Base-by-base conservation (phyloP, 2,329 filamentous ascomycete genomes). In the Colletotrichum tabaci region DNA sequence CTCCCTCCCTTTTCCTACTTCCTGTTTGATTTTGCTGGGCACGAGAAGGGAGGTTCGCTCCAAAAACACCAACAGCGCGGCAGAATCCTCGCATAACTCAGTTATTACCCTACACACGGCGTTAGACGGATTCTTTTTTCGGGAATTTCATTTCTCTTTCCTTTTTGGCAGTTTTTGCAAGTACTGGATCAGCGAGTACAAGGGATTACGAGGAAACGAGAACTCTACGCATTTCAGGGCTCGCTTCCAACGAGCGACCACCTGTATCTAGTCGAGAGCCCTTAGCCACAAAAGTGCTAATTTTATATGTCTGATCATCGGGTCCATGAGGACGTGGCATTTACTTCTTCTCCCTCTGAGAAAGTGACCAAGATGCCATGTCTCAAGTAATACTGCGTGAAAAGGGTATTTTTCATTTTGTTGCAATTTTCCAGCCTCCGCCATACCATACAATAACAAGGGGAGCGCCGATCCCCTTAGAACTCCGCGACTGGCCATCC, bases 201-300 rank as follows among this genome's bases (percentile, higher is more conserved):
- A 72, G 47, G 47, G 53, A 53, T 64, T 60, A 64, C 21, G 69
- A 69, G 69, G 55, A 71, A 69, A 72, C 53, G 69, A 72, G 53
- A 55, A 53, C 46, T 23, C 47, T 61, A 44, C 50, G 60, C 69
- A 64, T 72, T 72, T 63, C 47, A 49, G 35, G 66, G 58, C 47
- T 23, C 46, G 21, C 57, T 44, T 30, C 47, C 46, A 16, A 35
- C 40, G 38, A 68, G 35, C 9, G 67, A 38, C 38, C 46, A 46
- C n/a, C n/a, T 63, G 55, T 69, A 49, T 55, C 53, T 61, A 72
- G 53, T 66, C 46, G 21, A 60, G 47, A 60, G 15, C n/a, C 52
- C 52, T 52, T 62, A 23, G 30, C 46, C 49, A 50, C 47, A 72
- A 69, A 72, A 71, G 57, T 57, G 58, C 50, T 47, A 63, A 63